These are phyloP conservation scores for Punica granatum DNA, from an alignment of 345 rosid species.

Conservation along the genomic window DNA sequence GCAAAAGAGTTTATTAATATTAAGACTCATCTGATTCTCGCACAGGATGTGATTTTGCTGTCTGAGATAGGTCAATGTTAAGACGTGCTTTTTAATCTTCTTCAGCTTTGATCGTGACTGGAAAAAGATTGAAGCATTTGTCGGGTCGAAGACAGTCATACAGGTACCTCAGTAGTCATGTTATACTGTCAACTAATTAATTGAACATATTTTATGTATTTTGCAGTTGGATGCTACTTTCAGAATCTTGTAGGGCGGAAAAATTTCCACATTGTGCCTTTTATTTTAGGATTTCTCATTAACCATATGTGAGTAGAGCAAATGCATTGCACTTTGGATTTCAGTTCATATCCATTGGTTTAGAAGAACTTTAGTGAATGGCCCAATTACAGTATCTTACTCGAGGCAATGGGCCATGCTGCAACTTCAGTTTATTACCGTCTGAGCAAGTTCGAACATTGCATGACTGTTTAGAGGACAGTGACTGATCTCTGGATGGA, in stretches of 20 bases:
- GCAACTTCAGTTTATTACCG: background rate
- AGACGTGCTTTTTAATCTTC: background rate
- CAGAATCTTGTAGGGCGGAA: no score
- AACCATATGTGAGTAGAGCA: no score
- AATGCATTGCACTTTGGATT: background rate
- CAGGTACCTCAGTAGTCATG: no score
- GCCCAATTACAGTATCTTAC: background rate
- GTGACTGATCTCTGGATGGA: background rate
- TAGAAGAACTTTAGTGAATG: background rate
- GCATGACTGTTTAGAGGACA: background rate
- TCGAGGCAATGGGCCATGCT: background rate
- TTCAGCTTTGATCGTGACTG: constrained; percentile 87
- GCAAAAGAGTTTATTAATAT: background rate
- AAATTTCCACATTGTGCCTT: no score
- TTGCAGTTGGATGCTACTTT: no score
- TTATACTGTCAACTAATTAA: background rate
- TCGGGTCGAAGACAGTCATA: constrained; percentile 83
- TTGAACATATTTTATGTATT: background rate
- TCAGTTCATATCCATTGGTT: background rate
- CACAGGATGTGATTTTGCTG: background rate
- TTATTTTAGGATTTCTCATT: no score
- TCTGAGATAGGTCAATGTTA: background rate
- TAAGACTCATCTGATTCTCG: background rate
- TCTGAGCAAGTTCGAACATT: background rate
- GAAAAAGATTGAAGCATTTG: constrained; percentile 87